Evolutionary conservation across 805 yeast genomes (phyloP), one percentile per base, ranked within the genome.

Genomic region (Suhomyces faveliae): DNA sequence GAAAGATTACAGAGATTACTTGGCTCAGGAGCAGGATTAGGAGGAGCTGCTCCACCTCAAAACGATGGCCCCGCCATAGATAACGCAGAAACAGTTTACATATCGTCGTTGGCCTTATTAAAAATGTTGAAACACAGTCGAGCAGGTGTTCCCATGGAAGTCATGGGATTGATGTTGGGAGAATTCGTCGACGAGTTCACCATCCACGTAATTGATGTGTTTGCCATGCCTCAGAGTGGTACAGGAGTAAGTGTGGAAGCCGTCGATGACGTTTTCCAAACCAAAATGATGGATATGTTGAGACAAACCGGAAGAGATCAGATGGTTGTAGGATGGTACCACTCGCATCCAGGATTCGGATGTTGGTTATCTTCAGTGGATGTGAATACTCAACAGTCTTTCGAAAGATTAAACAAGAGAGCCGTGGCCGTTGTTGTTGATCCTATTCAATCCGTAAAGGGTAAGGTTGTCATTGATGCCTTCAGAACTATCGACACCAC

Each of bases 301-400:
- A 84, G 87, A 70, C 99, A 94, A 68, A 94, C 99, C 0, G 99
- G 99, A n/a, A 80, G 99, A 68, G 97, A 91, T 70, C 96, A 94
- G 67, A 90, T 89, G 89, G 99, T 94, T 46, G 99, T 94, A 43
- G 99, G 99, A 27, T 94, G 99, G 99, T 94, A 94, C 67, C 98
- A 76, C 66, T 89, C 92, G 4, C 99, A 92, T 65, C 99, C 99
- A 0, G 96, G 97, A 0, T 92, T 90, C 64, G 97, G 97, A 13
- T 94, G 99, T 75, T 94, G 99, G 99, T 78, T 94, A 58, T 91
- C 98, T 10, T 84, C 91, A 23, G 98, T 94, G 23, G 99, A 94
- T 79, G 96, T 94, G 51, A 89, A 90, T 68, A 94, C 99, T 3
- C 99, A 94, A 65, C 97, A 92, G 66, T 89, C 97, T 29, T 94